These are phyloP conservation scores for Taiwanofungus camphoratus DNA, from an alignment of 1,284 basidiomycete genomes.

Conservation along the genomic window DNA sequence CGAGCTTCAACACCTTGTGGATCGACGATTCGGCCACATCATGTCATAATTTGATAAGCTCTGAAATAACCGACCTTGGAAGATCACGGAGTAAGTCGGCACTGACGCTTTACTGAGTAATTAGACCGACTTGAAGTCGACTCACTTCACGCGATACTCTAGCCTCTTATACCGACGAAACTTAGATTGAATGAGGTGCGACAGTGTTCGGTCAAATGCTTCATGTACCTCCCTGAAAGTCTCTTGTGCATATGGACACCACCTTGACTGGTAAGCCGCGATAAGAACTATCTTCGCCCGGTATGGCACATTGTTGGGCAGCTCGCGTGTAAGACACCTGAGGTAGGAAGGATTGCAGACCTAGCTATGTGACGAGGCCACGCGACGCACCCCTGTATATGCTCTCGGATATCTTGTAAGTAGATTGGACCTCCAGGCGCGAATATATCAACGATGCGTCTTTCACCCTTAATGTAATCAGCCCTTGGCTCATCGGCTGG, in stretches of 20 bases:
- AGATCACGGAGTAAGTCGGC: neutral
- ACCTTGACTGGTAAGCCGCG: conserved; percentile 32
- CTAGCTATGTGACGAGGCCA: neutral
- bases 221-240: conserved; percentile 36
- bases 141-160: conserved; percentile 25
- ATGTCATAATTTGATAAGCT: conserved; percentile 9
- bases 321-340: conserved; percentile 45
- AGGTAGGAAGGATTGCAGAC: neutral
- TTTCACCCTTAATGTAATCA: neutral
- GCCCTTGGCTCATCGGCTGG: neutral
- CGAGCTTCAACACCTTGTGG: conserved; percentile 21
- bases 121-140: neutral
- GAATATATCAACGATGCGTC: too few relatives aligned
- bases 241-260: conserved; percentile 31
- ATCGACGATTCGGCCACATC: conserved; percentile 11
- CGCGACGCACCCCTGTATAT: conserved; percentile 20
- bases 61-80: conserved; percentile 6
- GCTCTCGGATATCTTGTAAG: conserved; percentile 17
- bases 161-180: conserved; percentile 30
- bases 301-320: conserved; percentile 47
- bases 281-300: conserved; percentile 44
- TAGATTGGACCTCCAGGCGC: conserved; percentile 9
- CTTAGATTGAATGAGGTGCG: conserved; percentile 20
- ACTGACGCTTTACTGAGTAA: too few relatives aligned
- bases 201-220: conserved; percentile 21